Conservation (phyloP, 1,139 yeast genomes). For the Magnusiomyces tetraspermus region DNA sequence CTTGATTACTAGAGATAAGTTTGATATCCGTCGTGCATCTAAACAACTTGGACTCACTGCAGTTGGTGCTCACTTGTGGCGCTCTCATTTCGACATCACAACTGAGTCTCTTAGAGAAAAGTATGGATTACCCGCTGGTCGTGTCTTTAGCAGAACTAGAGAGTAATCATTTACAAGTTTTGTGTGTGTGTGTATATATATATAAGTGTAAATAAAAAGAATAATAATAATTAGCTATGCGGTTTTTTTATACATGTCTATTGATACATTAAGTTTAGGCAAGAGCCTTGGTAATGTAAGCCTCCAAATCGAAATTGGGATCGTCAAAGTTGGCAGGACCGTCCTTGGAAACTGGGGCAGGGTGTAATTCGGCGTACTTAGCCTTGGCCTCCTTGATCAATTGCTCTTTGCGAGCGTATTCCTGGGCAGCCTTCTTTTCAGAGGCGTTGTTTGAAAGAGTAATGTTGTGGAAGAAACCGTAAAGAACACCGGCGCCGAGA, state of each 20-base stretch:
- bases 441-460: conserved; percentile 53
- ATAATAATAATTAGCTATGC: background rate
- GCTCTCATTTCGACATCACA: conserved; percentile 74
- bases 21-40: conserved; percentile 66
- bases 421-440: conserved; percentile 47
- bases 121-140: conserved; percentile 66
- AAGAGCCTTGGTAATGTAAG: conserved; percentile 30
- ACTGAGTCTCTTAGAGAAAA: conserved; percentile 55
- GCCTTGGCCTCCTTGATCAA: conserved; percentile 82
- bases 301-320: conserved; percentile 77
- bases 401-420: conserved; percentile 59
- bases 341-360: conserved; percentile 34
- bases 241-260: background rate
- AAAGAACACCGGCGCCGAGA: conserved; percentile 77
- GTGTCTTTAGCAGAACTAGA: conserved; percentile 39
- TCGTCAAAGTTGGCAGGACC: conserved; percentile 60
- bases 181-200: background rate
- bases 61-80: conserved; percentile 89
- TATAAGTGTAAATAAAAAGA: background rate
- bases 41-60: conserved; percentile 48
- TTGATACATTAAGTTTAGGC: conserved; percentile 10
- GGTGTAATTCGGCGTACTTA: conserved; percentile 67
- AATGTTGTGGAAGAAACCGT: conserved; percentile 83
- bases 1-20: conserved; percentile 37
- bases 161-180: conserved; percentile 1